phyloP scores from a whole-genome alignment of 805 yeast species.

The Yarrowia hollandica region DNA sequence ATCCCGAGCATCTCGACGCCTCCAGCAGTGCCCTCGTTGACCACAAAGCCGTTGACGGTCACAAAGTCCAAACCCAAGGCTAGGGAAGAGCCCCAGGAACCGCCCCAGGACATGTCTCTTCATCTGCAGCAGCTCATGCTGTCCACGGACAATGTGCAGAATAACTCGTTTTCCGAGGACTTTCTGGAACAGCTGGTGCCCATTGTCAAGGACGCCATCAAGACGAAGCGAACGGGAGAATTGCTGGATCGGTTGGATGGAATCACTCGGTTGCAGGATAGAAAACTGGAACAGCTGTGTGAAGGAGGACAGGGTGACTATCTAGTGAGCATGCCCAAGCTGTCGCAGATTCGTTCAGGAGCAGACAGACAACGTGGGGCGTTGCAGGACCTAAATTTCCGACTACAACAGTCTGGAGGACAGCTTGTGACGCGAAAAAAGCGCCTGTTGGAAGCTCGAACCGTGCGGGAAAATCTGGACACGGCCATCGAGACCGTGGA shows the following conservation, averaged over 20 bases:
- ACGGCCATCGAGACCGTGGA: slow-evolving; percentile 70
- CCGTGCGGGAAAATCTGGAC: slow-evolving; percentile 63
- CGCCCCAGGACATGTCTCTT: slow-evolving; percentile 21
- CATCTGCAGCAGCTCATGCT: slow-evolving; percentile 27
- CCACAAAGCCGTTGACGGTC: slow-evolving; percentile 14
- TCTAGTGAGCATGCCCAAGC: slow-evolving; percentile 54
- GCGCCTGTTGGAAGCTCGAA: slow-evolving; percentile 58
- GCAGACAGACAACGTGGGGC: slow-evolving; percentile 59
- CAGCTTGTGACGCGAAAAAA: slow-evolving; percentile 62
- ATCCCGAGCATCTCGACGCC: not conserved
- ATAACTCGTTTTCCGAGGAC: slow-evolving; percentile 48
- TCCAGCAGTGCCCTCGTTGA: not conserved
- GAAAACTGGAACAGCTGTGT: slow-evolving; percentile 62
- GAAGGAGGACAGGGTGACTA: slow-evolving; percentile 57
- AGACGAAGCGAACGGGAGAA: slow-evolving; percentile 53
- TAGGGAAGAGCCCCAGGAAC: slow-evolving; percentile 10
- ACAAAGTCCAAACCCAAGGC: not conserved
- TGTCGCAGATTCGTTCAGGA: slow-evolving; percentile 59
- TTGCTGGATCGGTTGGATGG: slow-evolving; percentile 57
- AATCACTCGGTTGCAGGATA: slow-evolving; percentile 60
- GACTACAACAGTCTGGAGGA: slow-evolving; percentile 63
- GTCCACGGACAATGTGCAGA: slow-evolving; percentile 5
- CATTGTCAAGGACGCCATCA: slow-evolving; percentile 62
- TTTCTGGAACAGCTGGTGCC: slow-evolving; percentile 81
- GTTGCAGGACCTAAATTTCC: slow-evolving; percentile 55